Evolutionary conservation across 2,329 filamentous ascomycete species (phyloP).

Genomic region (Verticillium nonalfalfae): DNA sequence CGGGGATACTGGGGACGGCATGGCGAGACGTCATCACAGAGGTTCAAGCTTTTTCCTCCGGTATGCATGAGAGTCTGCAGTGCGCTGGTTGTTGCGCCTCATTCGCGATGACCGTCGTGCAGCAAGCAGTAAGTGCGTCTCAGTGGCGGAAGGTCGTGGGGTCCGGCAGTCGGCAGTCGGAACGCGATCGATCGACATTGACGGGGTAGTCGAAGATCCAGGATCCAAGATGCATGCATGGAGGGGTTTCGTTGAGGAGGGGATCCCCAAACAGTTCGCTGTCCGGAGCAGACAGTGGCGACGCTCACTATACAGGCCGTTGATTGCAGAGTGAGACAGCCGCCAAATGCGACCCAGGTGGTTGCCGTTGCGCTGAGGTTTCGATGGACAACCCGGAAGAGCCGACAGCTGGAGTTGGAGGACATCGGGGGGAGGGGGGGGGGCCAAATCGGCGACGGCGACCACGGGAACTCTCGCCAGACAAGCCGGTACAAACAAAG

Average conservation of each 20-base stretch:
- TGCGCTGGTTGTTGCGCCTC: not conserved
- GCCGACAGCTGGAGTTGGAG: not conserved
- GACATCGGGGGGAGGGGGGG: not conserved
- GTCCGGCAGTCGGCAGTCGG: conserved; percentile 1
- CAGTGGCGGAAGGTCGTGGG: not conserved
- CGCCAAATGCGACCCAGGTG: not conserved
- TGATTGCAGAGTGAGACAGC: not conserved
- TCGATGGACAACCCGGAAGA: not conserved
- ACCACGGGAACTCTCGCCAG: conserved; percentile 1
- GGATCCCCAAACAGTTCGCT: not conserved
- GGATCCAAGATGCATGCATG: conserved; percentile 4
- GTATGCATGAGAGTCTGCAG: too few relatives aligned
- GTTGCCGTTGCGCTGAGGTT: not conserved
- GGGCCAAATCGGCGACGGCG: conserved; percentile 1
- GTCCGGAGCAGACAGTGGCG: not conserved
- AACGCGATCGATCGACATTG: conserved; percentile 4
- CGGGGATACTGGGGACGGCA: too few relatives aligned
- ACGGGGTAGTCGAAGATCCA: conserved; percentile 4
- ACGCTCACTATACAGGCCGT: not conserved
- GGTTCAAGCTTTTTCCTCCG: too few relatives aligned
- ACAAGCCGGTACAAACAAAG: not conserved
- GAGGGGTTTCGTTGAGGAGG: conserved; percentile 5
- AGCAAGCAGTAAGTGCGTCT: not conserved
- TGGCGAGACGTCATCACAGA: too few relatives aligned
- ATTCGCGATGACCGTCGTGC: not conserved